A percentile compares a stretch with the other conserved stretches of the same genome.
These are phyloP conservation scores for Komagataella populi DNA, from an alignment of 805 yeast genomes.

Conservation along the genomic window DNA sequence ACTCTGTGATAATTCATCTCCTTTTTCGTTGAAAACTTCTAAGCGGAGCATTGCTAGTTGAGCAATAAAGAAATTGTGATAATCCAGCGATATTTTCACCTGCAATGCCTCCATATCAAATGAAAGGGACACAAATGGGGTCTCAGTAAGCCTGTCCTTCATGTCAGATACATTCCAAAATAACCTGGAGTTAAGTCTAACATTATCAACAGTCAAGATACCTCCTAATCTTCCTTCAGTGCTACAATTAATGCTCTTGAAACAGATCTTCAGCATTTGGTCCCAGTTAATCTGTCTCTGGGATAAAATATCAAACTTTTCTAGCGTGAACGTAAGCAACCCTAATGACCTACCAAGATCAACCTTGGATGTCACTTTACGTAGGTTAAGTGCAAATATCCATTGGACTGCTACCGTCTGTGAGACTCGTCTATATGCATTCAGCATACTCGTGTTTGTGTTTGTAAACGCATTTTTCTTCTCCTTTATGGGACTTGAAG, in stretches of 20 bases:
- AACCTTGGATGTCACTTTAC: slow-evolving; percentile 37
- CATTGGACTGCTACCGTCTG: slow-evolving; percentile 62
- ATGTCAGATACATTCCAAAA: slow-evolving; percentile 45
- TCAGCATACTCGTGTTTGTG: slow-evolving; percentile 1
- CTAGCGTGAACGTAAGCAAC: slow-evolving; percentile 36
- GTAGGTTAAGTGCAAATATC: slow-evolving; percentile 45
- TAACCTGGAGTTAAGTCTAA: slow-evolving; percentile 49
- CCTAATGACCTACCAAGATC: slow-evolving; percentile 85
- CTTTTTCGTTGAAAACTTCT: slow-evolving; percentile 39
- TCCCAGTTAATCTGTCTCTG: slow-evolving; percentile 57
- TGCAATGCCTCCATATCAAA: slow-evolving; percentile 43
- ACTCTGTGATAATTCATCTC: slow-evolving; percentile 23
- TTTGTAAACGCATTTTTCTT: slow-evolving; percentile 15
- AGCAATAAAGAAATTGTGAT: slow-evolving; percentile 68
- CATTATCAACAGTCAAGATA: slow-evolving; percentile 29
- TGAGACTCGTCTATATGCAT: slow-evolving; percentile 41
- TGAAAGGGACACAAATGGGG: slow-evolving; percentile 58
- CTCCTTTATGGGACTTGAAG: slow-evolving; percentile 7
- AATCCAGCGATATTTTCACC: slow-evolving; percentile 63
- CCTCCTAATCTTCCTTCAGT: slow-evolving; percentile 82
- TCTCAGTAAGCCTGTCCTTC: slow-evolving; percentile 20
- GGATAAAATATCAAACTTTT: slow-evolving; percentile 55
- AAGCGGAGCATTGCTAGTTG: slow-evolving; percentile 32
- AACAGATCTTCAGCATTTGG: slow-evolving; percentile 52
- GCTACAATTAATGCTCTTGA: slow-evolving; percentile 33